These are phyloP conservation scores for Kazachstania kunashirensis DNA, from an alignment of 805 yeast species.

Conservation along the genomic window DNA sequence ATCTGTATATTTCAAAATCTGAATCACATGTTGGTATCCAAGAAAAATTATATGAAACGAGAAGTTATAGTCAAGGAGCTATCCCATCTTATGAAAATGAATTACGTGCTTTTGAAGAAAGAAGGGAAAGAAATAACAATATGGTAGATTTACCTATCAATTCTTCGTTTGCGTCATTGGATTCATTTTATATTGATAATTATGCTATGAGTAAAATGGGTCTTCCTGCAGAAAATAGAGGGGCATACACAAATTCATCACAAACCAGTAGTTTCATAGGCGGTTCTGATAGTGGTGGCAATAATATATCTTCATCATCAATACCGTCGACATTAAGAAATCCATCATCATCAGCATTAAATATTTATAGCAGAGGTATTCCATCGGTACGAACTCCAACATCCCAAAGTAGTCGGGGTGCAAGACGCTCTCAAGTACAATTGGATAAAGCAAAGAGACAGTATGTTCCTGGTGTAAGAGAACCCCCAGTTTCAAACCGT, in stretches of 20 bases:
- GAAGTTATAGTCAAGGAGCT: background rate
- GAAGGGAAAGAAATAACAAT: slow-evolving; percentile 26
- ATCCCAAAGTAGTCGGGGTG: slow-evolving; percentile 3
- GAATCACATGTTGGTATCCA: background rate
- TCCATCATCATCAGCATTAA: slow-evolving; percentile 5
- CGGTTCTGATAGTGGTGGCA: background rate
- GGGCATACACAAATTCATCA: background rate
- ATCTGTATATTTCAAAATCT: background rate
- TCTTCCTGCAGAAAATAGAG: background rate
- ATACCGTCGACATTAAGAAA: slow-evolving; percentile 2
- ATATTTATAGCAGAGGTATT: slow-evolving; percentile 2
- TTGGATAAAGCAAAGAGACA: background rate
- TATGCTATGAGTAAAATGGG: slow-evolving; percentile 29
- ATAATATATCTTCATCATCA: background rate
- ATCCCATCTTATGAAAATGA: slow-evolving; percentile 11
- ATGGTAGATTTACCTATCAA: slow-evolving; percentile 59
- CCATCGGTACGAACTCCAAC: slow-evolving; percentile 8
- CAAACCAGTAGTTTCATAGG: background rate
- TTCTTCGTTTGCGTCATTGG: slow-evolving; percentile 72
- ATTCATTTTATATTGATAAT: slow-evolving; percentile 49
- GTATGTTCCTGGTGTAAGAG: background rate
- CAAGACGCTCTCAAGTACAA: background rate
- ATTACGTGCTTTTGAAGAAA: slow-evolving; percentile 17
- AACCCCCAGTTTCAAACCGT: background rate
- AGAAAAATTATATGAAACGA: background rate